phyloP scores from a whole-genome alignment of 495 filamentous ascomycete genomes.

The Penicillium silybi region DNA sequence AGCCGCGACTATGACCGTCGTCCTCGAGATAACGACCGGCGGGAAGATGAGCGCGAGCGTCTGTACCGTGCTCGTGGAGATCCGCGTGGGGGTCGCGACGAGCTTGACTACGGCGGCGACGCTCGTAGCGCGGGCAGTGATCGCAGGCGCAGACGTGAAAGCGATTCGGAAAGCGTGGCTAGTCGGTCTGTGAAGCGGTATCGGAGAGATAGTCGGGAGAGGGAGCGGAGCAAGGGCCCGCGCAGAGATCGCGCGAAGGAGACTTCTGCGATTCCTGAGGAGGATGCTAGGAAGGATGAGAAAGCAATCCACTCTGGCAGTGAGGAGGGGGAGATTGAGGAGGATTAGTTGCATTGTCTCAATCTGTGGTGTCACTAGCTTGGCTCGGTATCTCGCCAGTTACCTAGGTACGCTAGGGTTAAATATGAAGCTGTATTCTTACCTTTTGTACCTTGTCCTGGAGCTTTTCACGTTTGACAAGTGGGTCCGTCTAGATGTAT shows the following conservation, averaged over 20 bases:
- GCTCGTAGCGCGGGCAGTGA: constrained; percentile 57
- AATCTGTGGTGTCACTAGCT: not conserved
- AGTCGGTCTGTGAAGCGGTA: constrained; percentile 54
- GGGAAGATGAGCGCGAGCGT: constrained; percentile 81
- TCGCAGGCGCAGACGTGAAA: constrained; percentile 59
- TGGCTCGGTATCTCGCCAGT: not conserved
- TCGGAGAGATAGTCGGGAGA: constrained; percentile 42
- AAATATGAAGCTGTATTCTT: not conserved
- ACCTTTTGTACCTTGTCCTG: not conserved
- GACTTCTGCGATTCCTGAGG: constrained; percentile 39
- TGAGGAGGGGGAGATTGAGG: constrained; percentile 97
- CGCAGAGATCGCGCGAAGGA: constrained; percentile 60
- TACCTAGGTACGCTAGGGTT: not conserved
- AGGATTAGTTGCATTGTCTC: constrained; percentile 54
- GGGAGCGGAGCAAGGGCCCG: constrained; percentile 54
- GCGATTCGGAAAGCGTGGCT: constrained; percentile 66
- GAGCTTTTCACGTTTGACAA: too few species aligned
- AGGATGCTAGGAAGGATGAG: constrained; percentile 56
- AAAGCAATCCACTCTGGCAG: constrained; percentile 75
- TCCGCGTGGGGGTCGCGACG: constrained; percentile 67
- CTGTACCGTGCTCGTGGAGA: constrained; percentile 80
- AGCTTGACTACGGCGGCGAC: constrained; percentile 86
- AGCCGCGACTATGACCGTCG: constrained; percentile 52
- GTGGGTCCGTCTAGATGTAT: not conserved
- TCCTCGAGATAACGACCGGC: constrained; percentile 47